Percentiles rank a stretch among this genome's conserved stretches.
phyloP scores from a whole-genome alignment of 768 basidiomycete genomes.

The Rossbeevera mucosa region DNA sequence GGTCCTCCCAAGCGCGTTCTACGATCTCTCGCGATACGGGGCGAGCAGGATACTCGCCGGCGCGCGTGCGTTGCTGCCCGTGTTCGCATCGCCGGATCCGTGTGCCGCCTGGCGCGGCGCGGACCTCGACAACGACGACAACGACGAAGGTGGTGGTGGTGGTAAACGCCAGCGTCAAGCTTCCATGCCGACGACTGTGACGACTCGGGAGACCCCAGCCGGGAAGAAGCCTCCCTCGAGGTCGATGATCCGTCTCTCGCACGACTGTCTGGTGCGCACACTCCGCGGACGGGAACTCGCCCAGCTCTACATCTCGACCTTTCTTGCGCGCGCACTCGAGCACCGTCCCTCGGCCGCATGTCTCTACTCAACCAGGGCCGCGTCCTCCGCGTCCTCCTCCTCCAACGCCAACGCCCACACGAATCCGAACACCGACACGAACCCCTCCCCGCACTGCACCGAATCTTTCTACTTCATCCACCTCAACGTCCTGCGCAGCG shows the following conservation, averaged over 20 bases:
- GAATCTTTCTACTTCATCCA: slow-evolving; percentile 76
- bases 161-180: not conserved
- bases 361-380: slow-evolving; percentile 33
- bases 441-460: slow-evolving; percentile 40
- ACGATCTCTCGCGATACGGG: slow-evolving; percentile 69
- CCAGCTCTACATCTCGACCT: slow-evolving; percentile 57
- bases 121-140: too few relatives aligned
- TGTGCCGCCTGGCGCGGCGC: slow-evolving; percentile 3
- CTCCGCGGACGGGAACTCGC: slow-evolving; percentile 62
- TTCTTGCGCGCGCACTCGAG: slow-evolving; percentile 51
- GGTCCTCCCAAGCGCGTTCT: slow-evolving; percentile 66
- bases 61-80: slow-evolving; percentile 32
- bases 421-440: too few relatives aligned
- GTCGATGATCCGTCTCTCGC: slow-evolving; percentile 33
- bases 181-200: too few relatives aligned
- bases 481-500: slow-evolving; percentile 64
- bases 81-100: slow-evolving; percentile 27
- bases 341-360: slow-evolving; percentile 50
- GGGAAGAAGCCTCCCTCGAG: too few relatives aligned
- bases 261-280: slow-evolving; percentile 38
- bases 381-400: not conserved
- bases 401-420: too few relatives aligned
- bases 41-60: slow-evolving; percentile 65
- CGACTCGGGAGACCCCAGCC: not conserved
- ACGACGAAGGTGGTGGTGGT: not conserved